A percentile compares a stretch with the other conserved stretches of the same genome.
phyloP scores from a whole-genome alignment of 768 basidiomycete species.

The Macrolepiota dolichaula region DNA sequence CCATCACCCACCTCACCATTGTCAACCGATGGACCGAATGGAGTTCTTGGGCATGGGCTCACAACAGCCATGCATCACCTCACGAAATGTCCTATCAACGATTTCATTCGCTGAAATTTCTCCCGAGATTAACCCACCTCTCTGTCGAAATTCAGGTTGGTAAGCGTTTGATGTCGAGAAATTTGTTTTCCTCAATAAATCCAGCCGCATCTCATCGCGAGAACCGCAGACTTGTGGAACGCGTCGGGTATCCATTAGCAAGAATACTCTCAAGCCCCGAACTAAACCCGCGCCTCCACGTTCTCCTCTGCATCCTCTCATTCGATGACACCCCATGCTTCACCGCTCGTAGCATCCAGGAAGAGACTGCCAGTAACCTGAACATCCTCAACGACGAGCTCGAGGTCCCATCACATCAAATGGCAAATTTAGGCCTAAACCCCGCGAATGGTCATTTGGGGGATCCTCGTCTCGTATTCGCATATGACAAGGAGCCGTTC shows the following conservation, averaged over 20 bases:
- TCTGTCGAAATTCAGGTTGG: constrained; percentile 10
- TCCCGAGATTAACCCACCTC: constrained; percentile 13
- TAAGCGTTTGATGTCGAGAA: background rate
- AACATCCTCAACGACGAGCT: constrained; percentile 7
- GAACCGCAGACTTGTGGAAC: constrained; percentile 20
- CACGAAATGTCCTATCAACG: constrained; percentile 19
- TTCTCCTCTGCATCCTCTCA: constrained; percentile 31
- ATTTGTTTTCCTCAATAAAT: background rate
- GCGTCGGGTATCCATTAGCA: background rate
- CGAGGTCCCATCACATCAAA: background rate
- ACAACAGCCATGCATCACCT: constrained; percentile 11
- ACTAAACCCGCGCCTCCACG: constrained; percentile 21
- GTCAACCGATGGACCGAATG: constrained; percentile 42
- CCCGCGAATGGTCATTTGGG: background rate
- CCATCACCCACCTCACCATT: constrained; percentile 35
- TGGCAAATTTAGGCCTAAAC: background rate
- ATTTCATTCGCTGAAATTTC: constrained; percentile 34
- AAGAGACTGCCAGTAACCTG: constrained; percentile 9
- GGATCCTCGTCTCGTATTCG: constrained; percentile 35
- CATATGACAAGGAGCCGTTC: constrained; percentile 35
- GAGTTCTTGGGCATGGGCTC: constrained; percentile 30
- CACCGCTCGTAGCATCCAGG: constrained; percentile 17
- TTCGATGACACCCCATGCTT: constrained; percentile 24
- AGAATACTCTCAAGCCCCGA: constrained; percentile 18
- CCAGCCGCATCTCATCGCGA: background rate